These are phyloP conservation scores for Agastache rugosa DNA, from an alignment of 257 asterid species.

Conservation along the genomic window DNA sequence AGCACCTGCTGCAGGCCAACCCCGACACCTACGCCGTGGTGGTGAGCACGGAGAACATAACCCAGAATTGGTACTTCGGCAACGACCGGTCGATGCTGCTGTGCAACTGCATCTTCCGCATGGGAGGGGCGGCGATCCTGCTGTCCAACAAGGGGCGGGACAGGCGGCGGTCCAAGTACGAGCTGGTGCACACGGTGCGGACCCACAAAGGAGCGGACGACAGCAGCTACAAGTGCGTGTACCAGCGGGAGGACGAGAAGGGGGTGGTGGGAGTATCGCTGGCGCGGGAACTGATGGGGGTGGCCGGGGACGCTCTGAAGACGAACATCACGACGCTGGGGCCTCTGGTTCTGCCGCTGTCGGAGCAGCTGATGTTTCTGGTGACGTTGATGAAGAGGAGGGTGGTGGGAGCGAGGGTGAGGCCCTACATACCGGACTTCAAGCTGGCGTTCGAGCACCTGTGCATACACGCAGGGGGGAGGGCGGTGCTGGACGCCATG, in stretches of 20 bases:
- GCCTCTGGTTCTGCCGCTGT: slow-evolving; percentile 54
- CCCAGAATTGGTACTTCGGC: slow-evolving; percentile 70
- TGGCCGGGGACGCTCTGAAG: slow-evolving; percentile 59
- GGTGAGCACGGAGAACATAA: slow-evolving; percentile 64
- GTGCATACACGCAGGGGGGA: slow-evolving; percentile 64
- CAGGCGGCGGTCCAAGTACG: slow-evolving; percentile 51
- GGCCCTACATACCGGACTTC: slow-evolving; percentile 70
- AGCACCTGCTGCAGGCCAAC: slow-evolving; percentile 56
- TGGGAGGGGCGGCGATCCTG: slow-evolving; percentile 67
- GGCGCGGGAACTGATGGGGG: slow-evolving; percentile 60
- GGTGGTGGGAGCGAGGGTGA: slow-evolving; percentile 43
- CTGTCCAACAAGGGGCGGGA: slow-evolving; percentile 50
- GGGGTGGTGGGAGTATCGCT: slow-evolving; percentile 54
- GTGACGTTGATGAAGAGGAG: slow-evolving; percentile 46
- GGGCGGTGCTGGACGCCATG: slow-evolving; percentile 62
- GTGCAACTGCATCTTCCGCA: slow-evolving; percentile 64
- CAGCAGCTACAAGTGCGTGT: slow-evolving; percentile 60
- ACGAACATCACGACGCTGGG: slow-evolving; percentile 62
- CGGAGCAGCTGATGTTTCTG: slow-evolving; percentile 60
- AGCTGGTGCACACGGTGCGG: slow-evolving; percentile 58
- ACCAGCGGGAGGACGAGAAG: slow-evolving; percentile 58
- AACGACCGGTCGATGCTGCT: slow-evolving; percentile 66
- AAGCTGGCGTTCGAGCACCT: slow-evolving; percentile 68
- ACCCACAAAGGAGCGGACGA: slow-evolving; percentile 66
- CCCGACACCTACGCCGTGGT: slow-evolving; percentile 53